Base-by-base conservation (phyloP, 2,329 filamentous ascomycete genomes). In the Exophiala sp. region DNA sequence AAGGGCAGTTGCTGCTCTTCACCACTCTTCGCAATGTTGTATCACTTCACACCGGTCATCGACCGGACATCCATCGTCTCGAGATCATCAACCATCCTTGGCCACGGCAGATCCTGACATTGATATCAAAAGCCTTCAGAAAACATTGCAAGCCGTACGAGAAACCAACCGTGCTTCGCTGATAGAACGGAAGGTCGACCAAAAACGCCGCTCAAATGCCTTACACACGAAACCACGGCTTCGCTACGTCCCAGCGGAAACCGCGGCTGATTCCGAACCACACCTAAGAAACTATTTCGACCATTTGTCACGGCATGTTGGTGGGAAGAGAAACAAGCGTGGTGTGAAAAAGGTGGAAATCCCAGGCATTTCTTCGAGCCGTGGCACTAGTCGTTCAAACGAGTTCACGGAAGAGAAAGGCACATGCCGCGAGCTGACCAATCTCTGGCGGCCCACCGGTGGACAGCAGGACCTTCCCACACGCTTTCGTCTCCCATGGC, bases 91-190 rank as follows among this genome's bases (percentile, higher is more conserved):
- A 19, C 22, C 43, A 16, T 14, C 19, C 7, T 11, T 40, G 14
- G 37, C 49, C 23, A 32, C 27, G 2, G 30, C 46, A 29, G 54
- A 54, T 16, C 51, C 54, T 22, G 48, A 52, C 19, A 58, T 67
- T 39, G 50, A 62, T 34, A 53, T 58, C 18, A 51, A 55, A 22
- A 66, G 63, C 47, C 63, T 68, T 6, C 44, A 46, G 21, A 59
- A 62, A 38, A 69, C 68, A 6, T 59, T 70, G 13, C 60, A 65
- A 44, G 63, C 64, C 32, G 65, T 68, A 54, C 63, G 66, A 41
- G 56, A 53, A 23, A 54, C 60, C 19, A 69, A 69, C 41, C 62
- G 60, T 27, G 55, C 58, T 11, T 50, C 51, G 9, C 43, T 62
- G 2, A 13, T 9, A n/a, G 57, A 64, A 22, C 59, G 60, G 30